A percentile compares a stretch with the other conserved stretches of the same genome.
Conservation (phyloP, 441 rosid genomes). For the Euphorbia schlechtendalii region DNA sequence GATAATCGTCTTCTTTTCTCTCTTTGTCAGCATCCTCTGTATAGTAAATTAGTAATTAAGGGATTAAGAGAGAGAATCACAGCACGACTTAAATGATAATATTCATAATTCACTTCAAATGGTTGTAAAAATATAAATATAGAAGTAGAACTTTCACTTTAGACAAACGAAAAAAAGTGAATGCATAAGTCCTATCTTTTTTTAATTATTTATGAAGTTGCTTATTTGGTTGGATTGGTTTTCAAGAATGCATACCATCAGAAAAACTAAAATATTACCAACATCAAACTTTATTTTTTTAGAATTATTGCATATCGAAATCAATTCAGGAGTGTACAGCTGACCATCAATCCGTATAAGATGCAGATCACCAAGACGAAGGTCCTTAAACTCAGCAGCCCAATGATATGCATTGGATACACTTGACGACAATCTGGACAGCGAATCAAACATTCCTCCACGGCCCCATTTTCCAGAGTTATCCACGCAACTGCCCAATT, state of each 20-base stretch:
- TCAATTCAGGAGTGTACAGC: conserved; percentile 16
- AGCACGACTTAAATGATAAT: background rate
- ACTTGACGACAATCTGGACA: conserved; percentile 46
- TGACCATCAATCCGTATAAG: conserved; percentile 60
- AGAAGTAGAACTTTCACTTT: background rate
- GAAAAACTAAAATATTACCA: background rate
- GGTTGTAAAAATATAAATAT: background rate
- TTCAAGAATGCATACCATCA: background rate
- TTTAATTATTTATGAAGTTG: background rate
- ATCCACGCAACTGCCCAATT: conserved; percentile 63
- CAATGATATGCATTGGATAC: conserved; percentile 49
- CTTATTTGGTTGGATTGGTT: background rate
- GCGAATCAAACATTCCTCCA: conserved; percentile 80
- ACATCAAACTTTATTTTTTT: background rate
- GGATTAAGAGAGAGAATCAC: background rate
- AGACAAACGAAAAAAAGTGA: background rate
- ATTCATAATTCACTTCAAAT: background rate
- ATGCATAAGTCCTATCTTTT: background rate
- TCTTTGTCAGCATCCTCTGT: conserved; percentile 37
- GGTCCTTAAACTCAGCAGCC: conserved; percentile 69
- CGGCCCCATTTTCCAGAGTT: conserved; percentile 89
- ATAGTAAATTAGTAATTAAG: conserved; percentile 1
- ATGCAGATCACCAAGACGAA: conserved; percentile 85
- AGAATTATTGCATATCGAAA: background rate
- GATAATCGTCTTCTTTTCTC: conserved; percentile 21